Evolutionary conservation across 805 yeast genomes (phyloP).

Genomic region (Candida ascalaphidarum): DNA sequence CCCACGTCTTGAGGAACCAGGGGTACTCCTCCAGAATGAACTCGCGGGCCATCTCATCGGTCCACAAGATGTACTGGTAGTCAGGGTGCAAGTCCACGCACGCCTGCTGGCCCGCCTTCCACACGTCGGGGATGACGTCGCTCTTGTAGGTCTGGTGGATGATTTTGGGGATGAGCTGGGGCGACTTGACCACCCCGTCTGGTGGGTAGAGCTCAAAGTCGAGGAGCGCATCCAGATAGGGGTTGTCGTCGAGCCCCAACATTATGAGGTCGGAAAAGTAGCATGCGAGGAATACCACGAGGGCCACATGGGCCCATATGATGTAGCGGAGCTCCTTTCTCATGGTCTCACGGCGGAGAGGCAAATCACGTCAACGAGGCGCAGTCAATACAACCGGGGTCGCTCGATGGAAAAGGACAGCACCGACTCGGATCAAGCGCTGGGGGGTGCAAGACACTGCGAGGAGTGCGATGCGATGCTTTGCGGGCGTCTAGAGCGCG

Average conservation of each 20-base stretch:
- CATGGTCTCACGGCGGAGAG: too few species aligned
- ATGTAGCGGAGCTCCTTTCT: conserved; percentile 59
- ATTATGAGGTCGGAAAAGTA: conserved; percentile 66
- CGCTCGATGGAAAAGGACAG: too few species aligned
- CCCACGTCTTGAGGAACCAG: conserved; percentile 80
- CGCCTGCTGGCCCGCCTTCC: conserved; percentile 71
- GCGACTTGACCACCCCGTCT: conserved; percentile 31
- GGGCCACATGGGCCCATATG: conserved; percentile 48
- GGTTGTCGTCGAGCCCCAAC: conserved; percentile 68
- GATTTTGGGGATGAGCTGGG: conserved; percentile 72
- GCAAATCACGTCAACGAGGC: too few species aligned
- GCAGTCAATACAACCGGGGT: too few species aligned
- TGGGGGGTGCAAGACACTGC: too few species aligned
- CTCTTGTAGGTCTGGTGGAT: conserved; percentile 92
- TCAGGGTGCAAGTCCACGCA: conserved; percentile 80
- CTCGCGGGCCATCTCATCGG: conserved; percentile 72
- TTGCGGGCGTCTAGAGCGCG: too few species aligned
- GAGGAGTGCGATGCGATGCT: too few species aligned
- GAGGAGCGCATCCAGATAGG: conserved; percentile 53
- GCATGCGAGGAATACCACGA: conserved; percentile 49
- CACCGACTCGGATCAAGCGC: too few species aligned
- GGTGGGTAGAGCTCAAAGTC: conserved; percentile 56
- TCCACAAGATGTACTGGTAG: conserved; percentile 84
- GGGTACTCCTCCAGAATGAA: conserved; percentile 75
- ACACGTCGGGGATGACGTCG: conserved; percentile 64